Evolutionary conservation across 441 rosid genomes (phyloP), one percentile per base, ranked within the genome.

Genomic region (Adansonia grandidieri): DNA sequence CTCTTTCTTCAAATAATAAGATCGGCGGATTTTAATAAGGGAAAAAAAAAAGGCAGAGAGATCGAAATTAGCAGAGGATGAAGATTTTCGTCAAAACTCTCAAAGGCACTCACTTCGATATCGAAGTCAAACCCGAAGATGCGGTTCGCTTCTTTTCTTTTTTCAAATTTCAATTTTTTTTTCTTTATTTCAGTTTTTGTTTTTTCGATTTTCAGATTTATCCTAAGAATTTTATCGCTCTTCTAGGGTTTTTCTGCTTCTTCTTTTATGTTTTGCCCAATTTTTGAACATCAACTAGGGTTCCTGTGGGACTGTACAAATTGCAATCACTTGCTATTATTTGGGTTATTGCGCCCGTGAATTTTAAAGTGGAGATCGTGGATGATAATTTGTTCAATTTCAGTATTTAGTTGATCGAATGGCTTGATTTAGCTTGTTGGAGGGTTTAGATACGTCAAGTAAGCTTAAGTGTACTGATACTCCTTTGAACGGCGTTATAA

Each of bases 61-160:
- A 82, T 71, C 75, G 40, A 22, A 11, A 57, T 15, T 50, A 14
- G 75, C 42, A 9, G 82, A 22, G 84, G 83, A 92, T 94, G 95
- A 92, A 90, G 94, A 78, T 92, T 86, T 90, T 84, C 78, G 88
- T 94, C 6, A 94, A 92, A 85, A 92, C 96, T 63, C 89, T 94
- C 85, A 91, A 90, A 78, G 96, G 96, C 37, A 85, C 88, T 42
- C 79, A 82, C 85, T 92, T 94, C 88, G 93, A 91, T 60, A 83
- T 94, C 85, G 87, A 94, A 87, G 97, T 92, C 24, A 86, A 88
- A 17, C 91, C 95, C 1, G 81, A 87, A 54, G 94, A 94, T 78
- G 71, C 82, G 89, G 98, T 94, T 78, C 45, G 69, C n/a, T 75
- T 72, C 48, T 5, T 37, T 37, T 37, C 42, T 37, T 37, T 37